Evolutionary conservation across 2,329 filamentous ascomycete genomes (phyloP), one percentile per base, ranked within the genome.

Genomic region (Aspergillus brunneoviolaceus): DNA sequence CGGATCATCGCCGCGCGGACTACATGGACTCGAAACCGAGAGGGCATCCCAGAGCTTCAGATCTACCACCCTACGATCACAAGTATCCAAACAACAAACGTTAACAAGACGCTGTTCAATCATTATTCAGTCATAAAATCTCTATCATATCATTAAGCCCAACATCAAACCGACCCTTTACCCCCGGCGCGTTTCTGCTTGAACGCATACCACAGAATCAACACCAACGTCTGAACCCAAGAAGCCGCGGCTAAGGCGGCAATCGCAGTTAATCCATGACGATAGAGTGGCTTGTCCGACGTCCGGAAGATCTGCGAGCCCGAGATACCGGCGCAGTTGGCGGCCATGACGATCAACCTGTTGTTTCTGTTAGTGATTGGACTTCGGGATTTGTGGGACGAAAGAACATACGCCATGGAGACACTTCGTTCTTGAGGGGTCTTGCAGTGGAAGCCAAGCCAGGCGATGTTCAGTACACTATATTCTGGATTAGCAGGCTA

Each of bases 291-390:
- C 49, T 49, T 57, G 27, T 65, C 63, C 3, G 50, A 48, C 0
- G 70, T 69, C 11, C 69, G 81, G 77, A 87, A 87, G 62, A 87
- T 82, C 67, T 87, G 84, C 0, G 83, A 84, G 2, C 85, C 85
- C 58, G 85, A 84, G 54, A 87, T 87, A 16, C 84, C 84, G 0
- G 84, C 84, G 33, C 82, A 83, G 65, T 87, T 87, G 49, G 84
- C 85, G 19, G 83, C 82, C 84, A 87, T 87, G 62, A 87, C 85
- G 54, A 86, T 29, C 14, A 65, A 69, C 51, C 73, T 76, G 55
- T 58, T 42, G 12, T 5, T 1, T 6, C 21, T 35, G 11, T 49
- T 49, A 57, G 39, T 42, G 21, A 19, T 51, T 47, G 21, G 19
- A 16, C 21, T 16, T n/a, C 14, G 27, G 9, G 12, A 5, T 5